These are phyloP conservation scores for Vaccinium macrocarpon DNA, from an alignment of 148 eudicot genomes.

Conservation along the genomic window DNA sequence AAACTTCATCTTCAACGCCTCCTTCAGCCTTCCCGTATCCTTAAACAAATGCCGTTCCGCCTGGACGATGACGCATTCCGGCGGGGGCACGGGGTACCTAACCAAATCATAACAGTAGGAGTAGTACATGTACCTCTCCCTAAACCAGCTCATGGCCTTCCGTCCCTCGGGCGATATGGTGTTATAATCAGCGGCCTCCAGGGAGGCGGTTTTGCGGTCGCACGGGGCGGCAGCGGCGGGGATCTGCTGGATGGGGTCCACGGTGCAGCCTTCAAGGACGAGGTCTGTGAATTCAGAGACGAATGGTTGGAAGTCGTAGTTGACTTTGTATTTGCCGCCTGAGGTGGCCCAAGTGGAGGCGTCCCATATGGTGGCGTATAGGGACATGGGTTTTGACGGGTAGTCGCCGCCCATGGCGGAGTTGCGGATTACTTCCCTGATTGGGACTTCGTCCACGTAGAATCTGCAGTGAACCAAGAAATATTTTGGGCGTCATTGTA, in stretches of 20 bases:
- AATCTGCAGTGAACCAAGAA: slow-evolving; percentile 48
- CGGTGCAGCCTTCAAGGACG: slow-evolving; percentile 71
- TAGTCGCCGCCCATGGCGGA: slow-evolving; percentile 72
- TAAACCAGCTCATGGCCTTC: slow-evolving; percentile 60
- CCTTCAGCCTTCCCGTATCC: slow-evolving; percentile 57
- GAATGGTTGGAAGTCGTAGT: slow-evolving; percentile 77
- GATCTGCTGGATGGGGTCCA: slow-evolving; percentile 63
- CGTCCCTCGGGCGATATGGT: slow-evolving; percentile 47
- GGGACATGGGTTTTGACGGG: slow-evolving; percentile 95
- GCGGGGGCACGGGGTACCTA: slow-evolving; percentile 62
- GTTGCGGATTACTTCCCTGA: slow-evolving; percentile 60
- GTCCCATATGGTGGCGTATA: slow-evolving; percentile 98
- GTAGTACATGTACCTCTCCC: slow-evolving; percentile 78
- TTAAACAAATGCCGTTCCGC: slow-evolving; percentile 56
- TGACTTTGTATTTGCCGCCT: slow-evolving; percentile 68
- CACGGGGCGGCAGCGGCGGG: slow-evolving; percentile 42
- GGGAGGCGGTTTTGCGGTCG: slow-evolving; percentile 19
- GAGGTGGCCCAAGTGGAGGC: slow-evolving; percentile 90
- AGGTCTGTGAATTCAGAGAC: slow-evolving; percentile 79
- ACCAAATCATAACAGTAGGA: slow-evolving; percentile 71
- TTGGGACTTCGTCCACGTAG: slow-evolving; percentile 83
- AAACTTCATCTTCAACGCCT: slow-evolving; percentile 34
- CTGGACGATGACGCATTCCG: slow-evolving; percentile 66
- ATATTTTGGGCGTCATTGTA: not conserved
- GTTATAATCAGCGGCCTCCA: slow-evolving; percentile 45